A percentile compares a stretch with the other conserved stretches of the same genome.
Evolutionary conservation across 345 rosid species (phyloP).

Genomic region (Gossypium ekmanianum): DNA sequence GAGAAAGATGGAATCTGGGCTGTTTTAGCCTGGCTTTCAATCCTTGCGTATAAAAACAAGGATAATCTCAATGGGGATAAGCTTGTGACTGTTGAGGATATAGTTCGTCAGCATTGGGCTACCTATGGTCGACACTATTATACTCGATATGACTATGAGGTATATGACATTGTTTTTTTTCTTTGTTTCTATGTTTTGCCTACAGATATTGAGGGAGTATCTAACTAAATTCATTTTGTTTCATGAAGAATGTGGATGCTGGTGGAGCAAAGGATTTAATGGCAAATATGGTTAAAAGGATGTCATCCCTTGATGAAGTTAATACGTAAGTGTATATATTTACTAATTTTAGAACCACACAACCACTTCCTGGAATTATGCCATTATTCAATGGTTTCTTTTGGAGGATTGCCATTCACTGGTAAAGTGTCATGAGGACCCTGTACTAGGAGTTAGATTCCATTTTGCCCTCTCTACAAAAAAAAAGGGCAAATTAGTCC

Average conservation of each 20-base stretch:
- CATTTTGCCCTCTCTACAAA: no score
- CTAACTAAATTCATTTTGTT: neutral
- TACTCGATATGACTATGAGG: conserved; percentile 30
- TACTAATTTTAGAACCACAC: neutral
- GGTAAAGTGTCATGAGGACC: neutral
- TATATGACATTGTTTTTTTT: neutral
- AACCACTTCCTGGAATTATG: neutral
- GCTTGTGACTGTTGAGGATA: conserved; percentile 88
- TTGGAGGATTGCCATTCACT: neutral
- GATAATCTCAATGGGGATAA: conserved; percentile 56
- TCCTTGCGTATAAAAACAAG: conserved; percentile 82
- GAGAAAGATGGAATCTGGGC: conserved; percentile 99
- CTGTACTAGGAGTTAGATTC: no score
- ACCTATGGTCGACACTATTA: conserved; percentile 93
- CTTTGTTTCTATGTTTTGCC: neutral
- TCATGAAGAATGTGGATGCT: neutral
- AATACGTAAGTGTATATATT: neutral
- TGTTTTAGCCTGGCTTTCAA: conserved; percentile 94
- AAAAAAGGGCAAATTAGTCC: no score
- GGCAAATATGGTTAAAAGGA: neutral
- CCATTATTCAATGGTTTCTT: neutral
- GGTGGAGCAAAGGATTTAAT: conserved; percentile 1
- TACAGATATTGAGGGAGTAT: neutral
- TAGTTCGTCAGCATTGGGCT: conserved; percentile 87
- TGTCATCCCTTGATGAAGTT: neutral